phyloP scores from a whole-genome alignment of 257 asterid species.

The Solanum pimpinellifolium region DNA sequence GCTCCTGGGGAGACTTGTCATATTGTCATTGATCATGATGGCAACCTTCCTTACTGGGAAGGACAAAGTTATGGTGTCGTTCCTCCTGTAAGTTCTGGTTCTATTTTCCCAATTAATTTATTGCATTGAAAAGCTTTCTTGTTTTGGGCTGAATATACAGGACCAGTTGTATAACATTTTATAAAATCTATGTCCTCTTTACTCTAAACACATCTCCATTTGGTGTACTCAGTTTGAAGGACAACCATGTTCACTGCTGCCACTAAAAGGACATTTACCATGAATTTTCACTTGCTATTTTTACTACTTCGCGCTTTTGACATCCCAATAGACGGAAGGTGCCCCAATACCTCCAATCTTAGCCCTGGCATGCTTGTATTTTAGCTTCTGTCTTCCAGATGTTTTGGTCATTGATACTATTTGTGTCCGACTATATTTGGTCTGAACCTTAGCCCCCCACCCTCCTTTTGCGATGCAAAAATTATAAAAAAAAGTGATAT shows the following conservation, averaged over 20 bases:
- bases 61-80: constrained; percentile 93
- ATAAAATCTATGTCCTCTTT: not conserved
- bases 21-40: constrained; percentile 85
- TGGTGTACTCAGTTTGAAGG: not conserved
- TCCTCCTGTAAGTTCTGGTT: constrained; percentile 63
- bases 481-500: not conserved
- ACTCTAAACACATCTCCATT: not conserved
- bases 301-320: not conserved
- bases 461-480: not conserved
- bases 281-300: not conserved
- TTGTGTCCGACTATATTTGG: not conserved
- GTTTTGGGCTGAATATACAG: not conserved
- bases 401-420: not conserved
- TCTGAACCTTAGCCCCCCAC: not conserved
- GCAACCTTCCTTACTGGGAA: constrained; percentile 95
- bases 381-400: not conserved
- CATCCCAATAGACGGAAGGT: not conserved
- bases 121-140: not conserved
- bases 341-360: not conserved
- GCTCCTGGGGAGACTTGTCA: constrained; percentile 99
- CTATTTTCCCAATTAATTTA: not conserved
- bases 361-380: not conserved
- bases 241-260: not conserved
- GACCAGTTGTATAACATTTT: not conserved
- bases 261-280: not conserved